phyloP scores from a whole-genome alignment of 1,284 basidiomycete genomes.

The Cryptococcus amylolentus region DNA sequence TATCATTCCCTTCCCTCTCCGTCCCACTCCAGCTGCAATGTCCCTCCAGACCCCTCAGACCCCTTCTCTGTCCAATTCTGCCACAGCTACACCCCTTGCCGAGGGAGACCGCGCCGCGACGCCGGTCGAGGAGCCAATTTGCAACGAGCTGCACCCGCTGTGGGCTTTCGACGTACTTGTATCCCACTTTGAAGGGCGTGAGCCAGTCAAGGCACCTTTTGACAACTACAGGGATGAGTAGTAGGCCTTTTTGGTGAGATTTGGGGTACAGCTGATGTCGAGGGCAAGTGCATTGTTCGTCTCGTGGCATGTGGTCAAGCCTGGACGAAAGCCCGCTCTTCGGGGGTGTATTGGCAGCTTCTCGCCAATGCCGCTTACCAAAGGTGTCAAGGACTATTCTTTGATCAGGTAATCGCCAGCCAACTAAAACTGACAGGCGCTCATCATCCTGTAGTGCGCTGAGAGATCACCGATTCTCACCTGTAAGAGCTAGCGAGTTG shows the following conservation, averaged over 20 bases:
- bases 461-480: constrained; percentile 55
- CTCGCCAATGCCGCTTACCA: constrained; percentile 66
- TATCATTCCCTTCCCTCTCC: background rate
- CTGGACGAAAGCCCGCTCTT: constrained; percentile 57
- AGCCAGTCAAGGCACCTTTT: constrained; percentile 23
- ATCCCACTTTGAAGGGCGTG: constrained; percentile 35
- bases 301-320: constrained; percentile 65
- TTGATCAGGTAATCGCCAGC: constrained; percentile 60
- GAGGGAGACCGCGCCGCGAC: constrained; percentile 1
- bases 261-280: background rate
- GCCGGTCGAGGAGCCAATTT: constrained; percentile 15
- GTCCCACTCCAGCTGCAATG: too few relatives aligned
- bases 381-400: constrained; percentile 85
- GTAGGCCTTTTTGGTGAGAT: constrained; percentile 8
- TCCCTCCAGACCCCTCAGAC: too few relatives aligned
- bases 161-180: constrained; percentile 55
- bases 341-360: constrained; percentile 97
- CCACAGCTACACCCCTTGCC: background rate
- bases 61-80: too few relatives aligned
- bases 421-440: background rate
- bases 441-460: constrained; percentile 44
- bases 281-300: constrained; percentile 80
- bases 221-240: constrained; percentile 28
- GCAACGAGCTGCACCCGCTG: constrained; percentile 49
- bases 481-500: constrained; percentile 73